Evolutionary conservation across 441 rosid genomes (phyloP), one percentile per base, ranked within the genome.

Genomic region (Gossypium lobatum): DNA sequence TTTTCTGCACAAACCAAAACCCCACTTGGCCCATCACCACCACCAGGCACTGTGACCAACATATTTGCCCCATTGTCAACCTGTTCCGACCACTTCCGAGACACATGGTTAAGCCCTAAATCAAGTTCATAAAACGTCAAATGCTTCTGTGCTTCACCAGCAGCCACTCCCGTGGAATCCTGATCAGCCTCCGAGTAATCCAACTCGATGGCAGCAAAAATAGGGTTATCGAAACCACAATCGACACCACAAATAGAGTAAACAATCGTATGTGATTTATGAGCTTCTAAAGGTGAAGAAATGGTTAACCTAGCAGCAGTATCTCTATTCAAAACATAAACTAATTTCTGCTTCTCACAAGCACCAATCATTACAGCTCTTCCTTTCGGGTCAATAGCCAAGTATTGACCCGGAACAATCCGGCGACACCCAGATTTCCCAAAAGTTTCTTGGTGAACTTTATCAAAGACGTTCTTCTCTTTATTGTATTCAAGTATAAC

Each of bases 41-140:
- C 98, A 60, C 98, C 98, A 16, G 97, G 98, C 8, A 95, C 99
- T 0, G 96, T 93, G 75, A 95, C 96, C 55, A 95, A 90, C 97
- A 93, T 83, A 76, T 95, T 93, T 9, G 98, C 96, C 28, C 93
- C 96, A 72, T 92, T 93, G 61, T 93, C 98, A 70, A 95, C 98
- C 2, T 89, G 85, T 50, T 95, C 97, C 1, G 98, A 91, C 98
- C 99, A 95, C 78, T 93, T 95, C 74, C 99, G 81, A 46, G 99
- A 95, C 1, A 95, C 99, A 70, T 95, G 98, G 73, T 95, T 95
- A 70, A 95, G 95, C 72, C 98, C 98, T 71, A 93, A 82, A 87
- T 95, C 98, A 18, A 95, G 95, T 83, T 93, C 99, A 48, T 91
- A 95, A 76, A 91, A 91, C 0, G 98, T 93, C 87, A 95, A 83